Conservation (phyloP, 208 protist species). For the Polymyxa betae region DNA sequence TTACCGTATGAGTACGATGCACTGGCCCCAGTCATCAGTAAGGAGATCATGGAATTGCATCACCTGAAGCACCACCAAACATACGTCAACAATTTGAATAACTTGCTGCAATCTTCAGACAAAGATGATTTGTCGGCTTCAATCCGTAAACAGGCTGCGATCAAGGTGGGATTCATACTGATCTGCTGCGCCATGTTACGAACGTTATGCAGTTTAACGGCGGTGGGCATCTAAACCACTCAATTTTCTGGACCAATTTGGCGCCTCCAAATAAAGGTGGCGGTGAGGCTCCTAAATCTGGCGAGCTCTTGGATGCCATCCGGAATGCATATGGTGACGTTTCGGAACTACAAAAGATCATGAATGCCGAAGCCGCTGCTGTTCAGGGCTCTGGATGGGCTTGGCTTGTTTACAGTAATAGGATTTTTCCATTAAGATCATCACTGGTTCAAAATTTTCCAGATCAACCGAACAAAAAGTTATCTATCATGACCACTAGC, state of each 20-base stretch:
- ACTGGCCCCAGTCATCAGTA: slow-evolving; percentile 70
- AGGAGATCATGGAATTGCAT: slow-evolving; percentile 73
- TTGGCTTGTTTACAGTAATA: slow-evolving; percentile 68
- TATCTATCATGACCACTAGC: slow-evolving; percentile 34
- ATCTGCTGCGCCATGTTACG: not conserved
- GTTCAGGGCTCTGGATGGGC: slow-evolving; percentile 76
- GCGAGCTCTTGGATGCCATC: slow-evolving; percentile 57
- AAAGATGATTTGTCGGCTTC: slow-evolving; percentile 59
- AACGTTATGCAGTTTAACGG: slow-evolving; percentile 66
- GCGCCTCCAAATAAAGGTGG: slow-evolving; percentile 42
- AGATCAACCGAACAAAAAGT: not conserved
- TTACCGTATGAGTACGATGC: slow-evolving; percentile 70
- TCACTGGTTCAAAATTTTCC: not conserved
- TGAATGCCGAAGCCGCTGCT: slow-evolving; percentile 66
- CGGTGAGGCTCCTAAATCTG: slow-evolving; percentile 34
- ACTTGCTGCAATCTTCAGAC: slow-evolving; percentile 62
- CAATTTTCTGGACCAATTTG: slow-evolving; percentile 74
- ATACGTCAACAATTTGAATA: slow-evolving; percentile 73
- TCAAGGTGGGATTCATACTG: slow-evolving; percentile 61
- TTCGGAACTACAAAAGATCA: slow-evolving; percentile 59
- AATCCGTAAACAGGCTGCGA: slow-evolving; percentile 62
- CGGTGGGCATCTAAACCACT: slow-evolving; percentile 76
- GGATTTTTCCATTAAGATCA: not conserved
- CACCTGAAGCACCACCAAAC: slow-evolving; percentile 74
- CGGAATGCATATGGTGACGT: slow-evolving; percentile 62